These are phyloP conservation scores for Agastache rugosa DNA, from an alignment of 257 asterid species.

Conservation along the genomic window DNA sequence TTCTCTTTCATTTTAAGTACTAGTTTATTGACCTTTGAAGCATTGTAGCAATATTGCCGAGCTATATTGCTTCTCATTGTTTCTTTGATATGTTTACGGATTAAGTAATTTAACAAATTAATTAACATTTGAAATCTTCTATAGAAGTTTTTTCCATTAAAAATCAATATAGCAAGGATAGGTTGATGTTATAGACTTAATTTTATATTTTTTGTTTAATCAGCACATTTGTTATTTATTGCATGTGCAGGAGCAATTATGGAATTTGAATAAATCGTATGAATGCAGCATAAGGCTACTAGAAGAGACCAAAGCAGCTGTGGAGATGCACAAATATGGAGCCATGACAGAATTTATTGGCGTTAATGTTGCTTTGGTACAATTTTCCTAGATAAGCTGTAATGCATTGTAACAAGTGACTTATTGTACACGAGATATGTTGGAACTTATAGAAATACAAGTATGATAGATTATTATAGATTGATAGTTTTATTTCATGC, in stretches of 20 bases:
- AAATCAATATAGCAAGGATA: conserved; percentile 2
- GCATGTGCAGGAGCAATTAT: conserved; percentile 62
- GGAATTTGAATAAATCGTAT: conserved; percentile 64
- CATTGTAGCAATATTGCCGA: too few species aligned
- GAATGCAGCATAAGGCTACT: conserved; percentile 68
- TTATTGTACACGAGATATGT: not conserved
- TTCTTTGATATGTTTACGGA: not conserved
- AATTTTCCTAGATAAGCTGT: conserved; percentile 21
- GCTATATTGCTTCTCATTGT: not conserved
- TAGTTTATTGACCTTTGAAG: not conserved
- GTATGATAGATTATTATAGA: not conserved
- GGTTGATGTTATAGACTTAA: not conserved
- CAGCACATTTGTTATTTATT: conserved; percentile 16
- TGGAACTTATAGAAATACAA: conserved; percentile 13
- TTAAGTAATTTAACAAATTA: not conserved
- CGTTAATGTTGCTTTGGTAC: conserved; percentile 68
- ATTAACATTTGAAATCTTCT: not conserved
- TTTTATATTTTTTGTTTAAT: not conserved
- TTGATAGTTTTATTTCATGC: conserved; percentile 7
- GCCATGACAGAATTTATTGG: conserved; percentile 81
- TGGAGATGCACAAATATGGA: conserved; percentile 87
- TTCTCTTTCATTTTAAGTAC: too few species aligned
- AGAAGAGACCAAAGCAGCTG: conserved; percentile 86
- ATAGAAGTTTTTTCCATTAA: not conserved
- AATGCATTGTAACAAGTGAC: conserved; percentile 15